Conservation (phyloP, 2,329 filamentous ascomycete species). For the Trichoderma simmonsii region DNA sequence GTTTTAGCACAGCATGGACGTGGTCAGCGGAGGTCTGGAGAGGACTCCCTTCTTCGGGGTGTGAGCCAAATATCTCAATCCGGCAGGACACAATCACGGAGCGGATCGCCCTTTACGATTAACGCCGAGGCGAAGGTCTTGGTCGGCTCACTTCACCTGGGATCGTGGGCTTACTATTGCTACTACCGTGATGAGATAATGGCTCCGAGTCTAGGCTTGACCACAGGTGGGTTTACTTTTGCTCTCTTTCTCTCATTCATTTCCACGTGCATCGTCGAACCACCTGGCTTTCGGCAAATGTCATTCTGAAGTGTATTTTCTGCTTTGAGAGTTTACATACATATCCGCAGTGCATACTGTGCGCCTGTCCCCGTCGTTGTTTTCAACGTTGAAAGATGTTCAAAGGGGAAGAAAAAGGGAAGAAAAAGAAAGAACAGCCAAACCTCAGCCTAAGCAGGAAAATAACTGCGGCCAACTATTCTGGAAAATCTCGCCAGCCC, state of each 20-base stretch:
- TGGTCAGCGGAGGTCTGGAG: not conserved
- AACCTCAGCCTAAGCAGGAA: not conserved
- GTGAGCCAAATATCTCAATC: constrained; percentile 6
- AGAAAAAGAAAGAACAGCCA: not conserved
- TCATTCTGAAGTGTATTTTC: not conserved
- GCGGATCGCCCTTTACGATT: not conserved
- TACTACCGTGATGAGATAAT: not conserved
- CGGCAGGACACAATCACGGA: constrained; percentile 13
- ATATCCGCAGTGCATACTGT: not conserved
- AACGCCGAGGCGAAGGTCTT: constrained; percentile 4
- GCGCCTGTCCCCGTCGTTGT: not conserved
- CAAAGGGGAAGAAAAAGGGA: not conserved
- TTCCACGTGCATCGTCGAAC: not conserved
- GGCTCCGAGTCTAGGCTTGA: not conserved
- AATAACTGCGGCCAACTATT: not conserved
- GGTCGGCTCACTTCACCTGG: not conserved
- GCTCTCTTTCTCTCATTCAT: not conserved
- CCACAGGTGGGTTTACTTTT: not conserved
- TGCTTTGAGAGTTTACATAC: constrained; percentile 7
- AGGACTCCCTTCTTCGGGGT: not conserved
- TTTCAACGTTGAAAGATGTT: not conserved
- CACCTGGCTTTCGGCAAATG: not conserved
- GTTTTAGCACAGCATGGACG: not conserved
- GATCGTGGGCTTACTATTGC: not conserved
- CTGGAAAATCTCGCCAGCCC: not conserved